Percentiles rank a stretch among this genome's conserved stretches.
Evolutionary conservation across 139 green algal species (phyloP).

Genomic region (Coccomyxa sp.): DNA sequence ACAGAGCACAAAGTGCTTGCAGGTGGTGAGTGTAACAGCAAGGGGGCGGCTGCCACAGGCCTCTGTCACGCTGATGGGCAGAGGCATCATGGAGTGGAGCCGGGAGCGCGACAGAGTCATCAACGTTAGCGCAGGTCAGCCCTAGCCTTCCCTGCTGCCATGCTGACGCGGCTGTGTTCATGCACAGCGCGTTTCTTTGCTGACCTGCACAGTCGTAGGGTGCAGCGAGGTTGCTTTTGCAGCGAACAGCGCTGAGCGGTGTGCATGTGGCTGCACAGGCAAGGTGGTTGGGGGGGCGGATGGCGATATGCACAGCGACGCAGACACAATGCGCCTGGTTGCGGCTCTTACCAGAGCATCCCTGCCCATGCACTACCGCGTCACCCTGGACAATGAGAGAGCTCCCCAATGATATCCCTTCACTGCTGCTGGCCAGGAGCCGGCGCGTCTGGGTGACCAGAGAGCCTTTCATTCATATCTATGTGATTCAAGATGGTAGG

Average conservation of each 20-base stretch:
- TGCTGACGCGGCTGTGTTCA: no score
- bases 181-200: no score
- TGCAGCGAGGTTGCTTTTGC: no score
- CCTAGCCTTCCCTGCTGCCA: background rate
- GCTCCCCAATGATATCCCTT: no score
- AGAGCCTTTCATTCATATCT: no score
- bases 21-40: slow-evolving; percentile 26
- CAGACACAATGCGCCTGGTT: background rate
- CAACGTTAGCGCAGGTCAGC: slow-evolving; percentile 7
- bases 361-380: slow-evolving; percentile 43
- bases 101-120: slow-evolving; percentile 39
- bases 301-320: background rate
- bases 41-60: slow-evolving; percentile 30
- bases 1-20: no score
- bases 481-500: no score
- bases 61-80: slow-evolving; percentile 46
- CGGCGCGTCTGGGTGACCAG: no score
- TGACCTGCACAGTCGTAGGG: no score
- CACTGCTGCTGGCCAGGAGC: no score
- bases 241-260: no score
- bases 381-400: slow-evolving; percentile 24
- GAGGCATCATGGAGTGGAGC: slow-evolving; percentile 60
- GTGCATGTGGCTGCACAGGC: background rate
- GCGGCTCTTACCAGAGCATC: slow-evolving; percentile 3
- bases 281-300: slow-evolving; percentile 5